phyloP scores from a whole-genome alignment of 768 basidiomycete species.

The Pleurotus platypus region DNA sequence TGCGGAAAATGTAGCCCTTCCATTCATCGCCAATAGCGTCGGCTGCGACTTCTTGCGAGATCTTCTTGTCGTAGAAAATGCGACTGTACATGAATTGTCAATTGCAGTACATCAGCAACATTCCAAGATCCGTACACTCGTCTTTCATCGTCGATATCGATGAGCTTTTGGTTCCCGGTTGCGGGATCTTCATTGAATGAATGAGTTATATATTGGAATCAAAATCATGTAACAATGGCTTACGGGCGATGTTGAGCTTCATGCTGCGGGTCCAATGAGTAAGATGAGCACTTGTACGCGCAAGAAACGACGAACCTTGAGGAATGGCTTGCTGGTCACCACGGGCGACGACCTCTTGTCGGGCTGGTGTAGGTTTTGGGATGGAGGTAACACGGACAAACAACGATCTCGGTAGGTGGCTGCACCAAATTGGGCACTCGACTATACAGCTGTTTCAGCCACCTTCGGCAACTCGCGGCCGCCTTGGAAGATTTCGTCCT shows the following conservation, averaged over 20 bases:
- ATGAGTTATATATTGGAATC: conserved; percentile 11
- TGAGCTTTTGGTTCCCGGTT: conserved; percentile 94
- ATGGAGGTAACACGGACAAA: conserved; percentile 30
- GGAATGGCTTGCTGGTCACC: conserved; percentile 34
- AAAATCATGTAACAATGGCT: conserved; percentile 28
- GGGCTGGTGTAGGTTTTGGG: conserved; percentile 23
- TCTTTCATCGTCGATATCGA: conserved; percentile 92
- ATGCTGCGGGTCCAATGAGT: conserved; percentile 43
- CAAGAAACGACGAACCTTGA: conserved; percentile 24
- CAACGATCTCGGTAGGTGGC: conserved; percentile 23
- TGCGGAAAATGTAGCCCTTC: conserved; percentile 94
- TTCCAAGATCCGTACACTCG: conserved; percentile 52
- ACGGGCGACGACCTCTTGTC: conserved; percentile 39
- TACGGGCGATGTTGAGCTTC: conserved; percentile 98
- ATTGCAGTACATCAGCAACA: background rate
- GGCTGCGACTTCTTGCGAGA: conserved; percentile 89
- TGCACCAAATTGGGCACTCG: conserved; percentile 47
- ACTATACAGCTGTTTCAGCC: conserved; percentile 58
- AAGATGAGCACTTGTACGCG: conserved; percentile 8
- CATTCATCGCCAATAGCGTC: conserved; percentile 93
- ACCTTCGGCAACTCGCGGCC: conserved; percentile 34
- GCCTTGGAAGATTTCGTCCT: background rate
- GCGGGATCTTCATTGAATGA: conserved; percentile 69
- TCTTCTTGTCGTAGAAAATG: conserved; percentile 96
- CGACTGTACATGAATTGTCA: conserved; percentile 48